Base-by-base conservation (phyloP, 805 yeast genomes). In the Yarrowia hollandica region DNA sequence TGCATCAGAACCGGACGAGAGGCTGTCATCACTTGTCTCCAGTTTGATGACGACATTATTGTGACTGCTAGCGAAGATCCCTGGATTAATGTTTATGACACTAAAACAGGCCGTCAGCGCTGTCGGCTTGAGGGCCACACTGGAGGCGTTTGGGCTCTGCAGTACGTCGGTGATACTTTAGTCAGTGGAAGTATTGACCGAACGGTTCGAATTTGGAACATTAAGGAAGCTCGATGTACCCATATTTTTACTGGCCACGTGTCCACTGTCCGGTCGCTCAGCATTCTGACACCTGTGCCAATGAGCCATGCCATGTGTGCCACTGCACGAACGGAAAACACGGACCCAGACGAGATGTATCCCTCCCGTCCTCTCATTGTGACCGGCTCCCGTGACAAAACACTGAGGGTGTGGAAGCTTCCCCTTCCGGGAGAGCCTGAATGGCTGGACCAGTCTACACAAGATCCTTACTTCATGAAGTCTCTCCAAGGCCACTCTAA, bases 91-190 rank as follows among this genome's bases (percentile, higher is more conserved):
- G 84, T 94, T 8, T 90, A 88, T 71, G 85, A 86, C 64, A 83
- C 97, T 0, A 75, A 77, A 26, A 82, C 87, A 0, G 97, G 97
- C 5, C 74, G 75, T 38, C 75, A 85, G 55, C 67, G 84, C 8
- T 75, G 79, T 38, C 83, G 83, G 5, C 76, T 94, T 41, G 77
- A 79, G 39, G 97, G 97, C 7, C 99, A 94, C 69, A 96, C 87
- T 59, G 99, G 99, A 42, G 99, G 99, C 35, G 99, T 94, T 5
- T 94, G 99, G 99, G 98, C 99, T 0, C 78, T 94, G 69, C 90
- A 92, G 72, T 91, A 90, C 68, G 77, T 81, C 59, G 90, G 88
- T 19, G 65, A 67, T n/a, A 89, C 90, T 8, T 77, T 94, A 42
- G 96, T 92, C 0, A 87, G 95, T 61, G 99, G 98, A 0, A 86